Percentiles rank a stretch among this genome's conserved stretches.
phyloP scores from a whole-genome alignment of 805 yeast species.

The Jamesozyma piceae region DNA sequence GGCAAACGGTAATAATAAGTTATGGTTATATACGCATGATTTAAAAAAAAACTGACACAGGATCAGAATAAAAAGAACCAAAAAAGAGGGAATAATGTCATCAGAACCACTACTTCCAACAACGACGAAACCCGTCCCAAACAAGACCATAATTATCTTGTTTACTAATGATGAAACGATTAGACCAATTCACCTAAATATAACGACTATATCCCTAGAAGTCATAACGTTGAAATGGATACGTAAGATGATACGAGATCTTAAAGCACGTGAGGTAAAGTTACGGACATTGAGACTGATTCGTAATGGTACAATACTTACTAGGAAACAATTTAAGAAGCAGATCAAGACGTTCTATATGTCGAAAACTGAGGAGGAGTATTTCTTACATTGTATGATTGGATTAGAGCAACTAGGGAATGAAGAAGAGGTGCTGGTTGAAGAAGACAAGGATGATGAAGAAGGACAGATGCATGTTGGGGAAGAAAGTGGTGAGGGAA shows the following conservation, averaged over 20 bases:
- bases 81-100: too few species aligned
- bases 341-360: background rate
- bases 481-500: slow-evolving; percentile 4
- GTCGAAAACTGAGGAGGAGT: slow-evolving; percentile 19
- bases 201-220: slow-evolving; percentile 17
- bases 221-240: slow-evolving; percentile 23
- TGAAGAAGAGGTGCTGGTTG: slow-evolving; percentile 44
- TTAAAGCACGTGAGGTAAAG: slow-evolving; percentile 12
- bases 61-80: too few species aligned
- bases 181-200: slow-evolving; percentile 22
- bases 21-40: too few species aligned
- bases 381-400: slow-evolving; percentile 72
- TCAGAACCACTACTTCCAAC: slow-evolving; percentile 16
- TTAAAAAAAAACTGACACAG: too few species aligned
- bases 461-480: slow-evolving; percentile 3
- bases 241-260: slow-evolving; percentile 23
- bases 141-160: slow-evolving; percentile 15
- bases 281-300: slow-evolving; percentile 22
- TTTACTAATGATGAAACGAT: slow-evolving; percentile 23
- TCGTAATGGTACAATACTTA: slow-evolving; percentile 23
- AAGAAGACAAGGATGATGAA: slow-evolving; percentile 44
- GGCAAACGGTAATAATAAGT: too few species aligned
- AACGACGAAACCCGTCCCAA: slow-evolving; percentile 2
- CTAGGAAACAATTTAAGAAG: background rate
- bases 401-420: slow-evolving; percentile 40